A percentile compares a stretch with the other conserved stretches of the same genome.
These are phyloP conservation scores for Sicyos baderoa DNA, from an alignment of 306 rosid species.

Conservation along the genomic window DNA sequence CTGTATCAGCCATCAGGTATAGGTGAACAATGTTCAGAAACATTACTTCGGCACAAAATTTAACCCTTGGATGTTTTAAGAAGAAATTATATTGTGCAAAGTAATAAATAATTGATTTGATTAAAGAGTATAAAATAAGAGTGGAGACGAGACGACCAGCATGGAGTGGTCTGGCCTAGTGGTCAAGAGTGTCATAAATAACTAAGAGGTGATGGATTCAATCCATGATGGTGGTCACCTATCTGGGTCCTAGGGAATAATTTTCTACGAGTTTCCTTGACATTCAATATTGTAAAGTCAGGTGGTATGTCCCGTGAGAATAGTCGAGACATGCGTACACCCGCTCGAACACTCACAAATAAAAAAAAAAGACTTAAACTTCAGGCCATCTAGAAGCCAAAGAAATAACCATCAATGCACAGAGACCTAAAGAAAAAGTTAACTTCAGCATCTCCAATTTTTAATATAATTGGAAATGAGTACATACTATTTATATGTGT, in stretches of 20 bases:
- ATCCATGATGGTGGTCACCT: too few species aligned
- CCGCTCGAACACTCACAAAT: too few species aligned
- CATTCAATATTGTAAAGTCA: too few species aligned
- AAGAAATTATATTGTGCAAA: neutral
- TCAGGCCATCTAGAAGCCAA: neutral
- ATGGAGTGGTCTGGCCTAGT: too few species aligned
- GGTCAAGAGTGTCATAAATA: too few species aligned
- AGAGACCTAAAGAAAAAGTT: neutral
- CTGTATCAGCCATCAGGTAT: neutral
- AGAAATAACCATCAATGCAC: neutral
- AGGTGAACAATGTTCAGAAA: neutral
- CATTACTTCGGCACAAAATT: neutral
- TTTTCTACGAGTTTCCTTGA: too few species aligned
- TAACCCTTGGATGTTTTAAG: neutral
- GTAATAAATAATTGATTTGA: neutral
- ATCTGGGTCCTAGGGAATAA: too few species aligned
- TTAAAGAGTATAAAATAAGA: neutral
- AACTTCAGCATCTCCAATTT: neutral
- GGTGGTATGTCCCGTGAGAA: too few species aligned
- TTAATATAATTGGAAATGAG: neutral
- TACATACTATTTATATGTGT: neutral
- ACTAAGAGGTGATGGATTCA: too few species aligned
- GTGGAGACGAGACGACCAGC: too few species aligned
- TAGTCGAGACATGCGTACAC: too few species aligned
- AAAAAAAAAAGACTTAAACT: too few species aligned